These are phyloP conservation scores for Dactylellina sp. DNA, from an alignment of 2,329 filamentous ascomycete species.

Conservation along the genomic window DNA sequence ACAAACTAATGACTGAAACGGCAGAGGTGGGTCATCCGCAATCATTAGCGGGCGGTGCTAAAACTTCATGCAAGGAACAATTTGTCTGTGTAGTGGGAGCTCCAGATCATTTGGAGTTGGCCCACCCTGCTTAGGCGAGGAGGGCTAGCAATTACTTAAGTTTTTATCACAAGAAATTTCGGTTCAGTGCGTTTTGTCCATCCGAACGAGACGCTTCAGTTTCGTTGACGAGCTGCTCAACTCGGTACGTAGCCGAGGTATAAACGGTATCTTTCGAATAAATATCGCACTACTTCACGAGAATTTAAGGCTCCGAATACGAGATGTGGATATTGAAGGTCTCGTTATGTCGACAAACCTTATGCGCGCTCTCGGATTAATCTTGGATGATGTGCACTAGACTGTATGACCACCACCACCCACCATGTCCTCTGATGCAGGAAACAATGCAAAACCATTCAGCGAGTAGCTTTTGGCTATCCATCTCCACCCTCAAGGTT, in stretches of 20 bases:
- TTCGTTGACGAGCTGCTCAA: conserved; percentile 9
- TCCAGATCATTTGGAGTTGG: conserved; percentile 42
- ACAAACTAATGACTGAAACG: conserved; percentile 46
- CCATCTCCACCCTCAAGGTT: conserved; percentile 48
- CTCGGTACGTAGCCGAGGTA: conserved; percentile 34
- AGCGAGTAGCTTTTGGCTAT: conserved; percentile 32
- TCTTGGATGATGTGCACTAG: conserved; percentile 36
- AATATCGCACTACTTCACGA: conserved; percentile 40
- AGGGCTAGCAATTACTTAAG: conserved; percentile 11
- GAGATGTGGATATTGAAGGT: conserved; percentile 30
- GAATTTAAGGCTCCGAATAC: conserved; percentile 28
- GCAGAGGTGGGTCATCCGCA: conserved; percentile 49
- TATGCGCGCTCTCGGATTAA: conserved; percentile 43
- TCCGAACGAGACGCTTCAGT: conserved; percentile 40
- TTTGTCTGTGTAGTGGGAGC: conserved; percentile 42
- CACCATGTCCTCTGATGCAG: conserved; percentile 2
- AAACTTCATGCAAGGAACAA: conserved; percentile 54
- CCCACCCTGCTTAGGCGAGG: conserved; percentile 53
- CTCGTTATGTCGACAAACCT: neutral
- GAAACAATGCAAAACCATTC: conserved; percentile 19
- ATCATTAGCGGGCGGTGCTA: conserved; percentile 50
- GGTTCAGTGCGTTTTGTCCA: conserved; percentile 51
- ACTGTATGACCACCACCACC: conserved; percentile 13
- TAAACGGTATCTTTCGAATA: conserved; percentile 8
- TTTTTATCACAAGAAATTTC: conserved; percentile 31